Evolutionary conservation across 139 green algal genomes (phyloP), one percentile per base, ranked within the genome.

Genomic region (Chlorella sp.): DNA sequence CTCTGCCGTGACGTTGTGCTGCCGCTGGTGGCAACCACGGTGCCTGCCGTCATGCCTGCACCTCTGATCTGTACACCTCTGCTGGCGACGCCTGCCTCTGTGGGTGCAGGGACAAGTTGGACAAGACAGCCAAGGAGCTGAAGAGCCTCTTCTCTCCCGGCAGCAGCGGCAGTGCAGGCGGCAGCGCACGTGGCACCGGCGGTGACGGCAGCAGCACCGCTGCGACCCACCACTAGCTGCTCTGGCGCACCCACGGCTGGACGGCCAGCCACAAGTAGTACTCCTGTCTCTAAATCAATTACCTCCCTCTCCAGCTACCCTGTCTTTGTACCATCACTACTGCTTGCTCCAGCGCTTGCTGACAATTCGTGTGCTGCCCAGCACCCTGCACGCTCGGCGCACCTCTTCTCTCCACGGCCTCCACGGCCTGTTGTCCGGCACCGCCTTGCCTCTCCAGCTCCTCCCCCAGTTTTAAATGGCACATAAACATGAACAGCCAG

Each of bases 101-200:
- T 34, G 26, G 71, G 30, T 60, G 36, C 64, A 91, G 64, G 48
- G 89, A 91, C 36, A 89, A 76, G 42, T 79, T 91, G 19, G 57
- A 53, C 30, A 79, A 83, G 68, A 82, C 79, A 15, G 83, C 78
- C 18, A 83, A 78, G 42, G 90, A 92, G 66, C 61, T 92, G 53
- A 89, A 91, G 26, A 78, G 75, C 26, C 83, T 93, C 64, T 91
- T 93, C 73, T 86, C 71, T 3, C 89, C 90, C 18, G 73, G 69
- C 40, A 30, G 61, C 83, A 42, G 42, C 69, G 85, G 85, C 69
- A 24, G 82, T n/a, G 60, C 16, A 2, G 36, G 82, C 57, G 61
- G 82, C 24, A 42, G 78, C 78, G 7, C 16, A 19, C 19, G 81
- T 57, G 53, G 81, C 48, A 32, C 36, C 64, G 83, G 75, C 32